Base-by-base conservation (phyloP, 179 eudicot genomes). In the Nepenthes alata region DNA sequence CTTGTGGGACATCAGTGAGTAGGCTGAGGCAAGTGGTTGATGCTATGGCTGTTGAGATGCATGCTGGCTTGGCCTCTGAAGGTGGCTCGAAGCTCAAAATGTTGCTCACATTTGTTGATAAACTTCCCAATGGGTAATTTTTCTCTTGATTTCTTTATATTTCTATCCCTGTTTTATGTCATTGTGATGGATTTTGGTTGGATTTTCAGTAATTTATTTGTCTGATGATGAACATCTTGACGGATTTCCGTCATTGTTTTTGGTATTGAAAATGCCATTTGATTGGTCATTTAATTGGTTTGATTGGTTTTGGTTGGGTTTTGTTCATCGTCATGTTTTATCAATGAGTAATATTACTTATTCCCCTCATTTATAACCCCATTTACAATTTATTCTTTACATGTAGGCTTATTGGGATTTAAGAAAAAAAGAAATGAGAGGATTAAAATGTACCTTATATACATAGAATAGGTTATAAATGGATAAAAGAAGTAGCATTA, bases 1-100 rank as follows among this genome's bases (percentile, higher is more conserved):
- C 44, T 1, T 86, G 91, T 74, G 73, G 79, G 45, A 91, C 98
- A 2, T 69, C 80, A 11, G 72, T 84, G 13, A 77, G 75, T 64
- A 70, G 89, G 72, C 75, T 91, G 71, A 74, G 81, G 35, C 95
- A 91, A 77, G 89, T 91, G 37, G 96, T 84, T 41, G 98, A 91
- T 69, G 98, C 98, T 48, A 84, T 91, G 96, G 96, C 95, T 54
- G 98, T 89, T 58, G 98, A 89, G 78, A 91, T 91, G 98, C 98
- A 89, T 75, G 98, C 98, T 41, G 98, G 98, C 34, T 78, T 91
- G 61, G 98, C 96, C 15, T 84, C 91, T 59, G 98, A 91, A 69
- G 96, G 98, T 55, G 98, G 98, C 11, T 82, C 89, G 56, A 89
- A 91, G 78, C 98, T 91, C 38, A 89, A 78, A 83, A 91, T 91